A percentile compares a stretch with the other conserved stretches of the same genome.
These are phyloP conservation scores for Eucalyptus coolabah DNA, from an alignment of 345 rosid species.

Conservation along the genomic window DNA sequence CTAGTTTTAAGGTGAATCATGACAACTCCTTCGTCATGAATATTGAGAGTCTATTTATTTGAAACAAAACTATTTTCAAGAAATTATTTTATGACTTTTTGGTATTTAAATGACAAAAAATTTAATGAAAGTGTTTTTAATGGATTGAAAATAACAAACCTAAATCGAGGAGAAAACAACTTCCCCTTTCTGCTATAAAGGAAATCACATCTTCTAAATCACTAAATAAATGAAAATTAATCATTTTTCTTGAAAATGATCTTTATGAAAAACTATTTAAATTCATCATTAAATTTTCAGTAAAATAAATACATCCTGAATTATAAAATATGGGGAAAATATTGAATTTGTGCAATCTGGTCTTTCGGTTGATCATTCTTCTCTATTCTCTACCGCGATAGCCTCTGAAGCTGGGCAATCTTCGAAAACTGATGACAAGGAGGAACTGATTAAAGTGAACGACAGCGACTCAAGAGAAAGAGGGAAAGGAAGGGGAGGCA, in stretches of 20 bases:
- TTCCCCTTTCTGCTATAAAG: neutral
- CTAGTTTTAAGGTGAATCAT: neutral
- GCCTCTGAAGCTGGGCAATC: neutral
- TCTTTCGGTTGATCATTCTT: neutral
- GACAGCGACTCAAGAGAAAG: neutral
- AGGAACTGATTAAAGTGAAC: neutral
- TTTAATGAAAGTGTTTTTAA: neutral
- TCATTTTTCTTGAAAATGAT: neutral
- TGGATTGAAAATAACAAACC: neutral
- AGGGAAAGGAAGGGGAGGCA: neutral
- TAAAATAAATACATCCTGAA: neutral
- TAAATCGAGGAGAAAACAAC: neutral
- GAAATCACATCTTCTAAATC: neutral
- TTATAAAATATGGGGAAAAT: neutral
- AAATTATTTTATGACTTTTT: neutral
- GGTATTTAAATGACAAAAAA: neutral
- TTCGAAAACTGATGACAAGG: neutral
- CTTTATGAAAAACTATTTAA: neutral
- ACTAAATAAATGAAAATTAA: neutral
- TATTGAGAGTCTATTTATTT: neutral
- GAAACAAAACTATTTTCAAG: neutral
- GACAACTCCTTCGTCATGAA: neutral
- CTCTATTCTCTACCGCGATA: neutral
- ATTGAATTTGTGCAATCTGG: neutral
- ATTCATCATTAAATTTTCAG: neutral